Evolutionary conservation across 2,329 filamentous ascomycete species (phyloP), one percentile per base, ranked within the genome.

Genomic region (Pseudogymnoascus sp.): DNA sequence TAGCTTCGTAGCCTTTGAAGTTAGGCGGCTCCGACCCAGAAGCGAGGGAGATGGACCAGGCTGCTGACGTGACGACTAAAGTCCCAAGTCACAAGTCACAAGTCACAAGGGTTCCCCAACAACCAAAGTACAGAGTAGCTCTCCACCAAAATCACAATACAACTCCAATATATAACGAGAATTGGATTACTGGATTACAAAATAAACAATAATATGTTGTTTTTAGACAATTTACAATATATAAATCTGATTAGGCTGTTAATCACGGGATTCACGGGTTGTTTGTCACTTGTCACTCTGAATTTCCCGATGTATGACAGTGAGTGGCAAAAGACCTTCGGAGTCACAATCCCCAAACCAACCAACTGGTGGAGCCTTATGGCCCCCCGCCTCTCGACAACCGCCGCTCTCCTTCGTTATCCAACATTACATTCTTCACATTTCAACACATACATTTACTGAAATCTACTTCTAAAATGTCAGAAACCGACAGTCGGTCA

Each of bases 1-100:
- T 57, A 57, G 50, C 50, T 57, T 57, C 50, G 50, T 57, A 57
- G 50, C 50, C 50, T 57, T 57, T 57, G 50, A 57, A 57, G 50
- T 57, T 57, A 57, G 50, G 50, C 50, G 50, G 50, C 50, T 57
- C 50, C 17, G 50, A 57, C 50, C 2, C 50, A 57, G 50, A 57
- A 57, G 50, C 50, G 50, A 57, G 50, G 28, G 44, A 35, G 50
- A 57, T 19, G 50, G 50, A 21, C 50, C 50, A 57, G 50, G 50
- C 50, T 57, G 50, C 50, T 57, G 50, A 57, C 50, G 50, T 57
- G 50, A 57, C 50, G 50, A 57, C 26, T 28, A 7, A n/a, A n/a
- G n/a, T n/a, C n/a, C n/a, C 38, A 47, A 47, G 38, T 38, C 19
- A 38, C 35, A 36, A 40, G 26, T 28, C 26, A 4, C 26, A n/a